These are phyloP conservation scores for Diutina mesorugosa DNA, from an alignment of 1,139 yeast species.

Conservation along the genomic window DNA sequence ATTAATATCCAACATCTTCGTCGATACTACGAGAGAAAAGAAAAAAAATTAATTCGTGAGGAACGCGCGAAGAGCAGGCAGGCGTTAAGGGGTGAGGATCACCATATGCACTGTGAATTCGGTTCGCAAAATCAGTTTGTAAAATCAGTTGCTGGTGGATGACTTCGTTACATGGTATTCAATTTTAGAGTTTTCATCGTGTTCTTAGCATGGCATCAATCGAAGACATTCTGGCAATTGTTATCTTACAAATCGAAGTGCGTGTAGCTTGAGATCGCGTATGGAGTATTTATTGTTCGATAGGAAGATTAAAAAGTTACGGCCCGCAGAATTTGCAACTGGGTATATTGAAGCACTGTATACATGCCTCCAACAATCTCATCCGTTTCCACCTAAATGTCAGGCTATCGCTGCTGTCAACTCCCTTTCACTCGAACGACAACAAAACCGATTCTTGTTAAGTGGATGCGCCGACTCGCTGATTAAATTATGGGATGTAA, in stretches of 20 bases:
- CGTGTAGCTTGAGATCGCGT: neutral
- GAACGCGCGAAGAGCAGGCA: neutral
- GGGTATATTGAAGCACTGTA: slow-evolving; percentile 29
- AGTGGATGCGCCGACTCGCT: slow-evolving; percentile 75
- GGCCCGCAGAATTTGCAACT: slow-evolving; percentile 22
- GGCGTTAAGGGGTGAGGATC: no score
- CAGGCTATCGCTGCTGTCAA: slow-evolving; percentile 44
- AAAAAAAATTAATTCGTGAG: neutral
- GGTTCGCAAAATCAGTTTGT: no score
- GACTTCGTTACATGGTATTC: no score
- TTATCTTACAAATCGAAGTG: neutral
- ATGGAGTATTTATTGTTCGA: slow-evolving; percentile 17
- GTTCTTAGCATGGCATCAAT: no score
- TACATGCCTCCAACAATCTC: slow-evolving; percentile 15
- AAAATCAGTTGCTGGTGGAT: no score
- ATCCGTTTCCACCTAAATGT: slow-evolving; percentile 24
- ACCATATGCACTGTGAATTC: no score
- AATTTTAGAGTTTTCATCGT: no score
- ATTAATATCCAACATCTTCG: slow-evolving; percentile 76
- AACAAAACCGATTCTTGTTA: slow-evolving; percentile 36
- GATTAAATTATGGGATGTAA: slow-evolving; percentile 48
- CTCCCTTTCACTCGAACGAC: slow-evolving; percentile 48
- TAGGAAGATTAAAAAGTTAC: slow-evolving; percentile 15
- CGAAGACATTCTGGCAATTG: no score
- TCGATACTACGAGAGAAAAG: neutral